These are phyloP conservation scores for Entamoeba invadens DNA, from an alignment of 208 protist genomes.

Conservation along the genomic window DNA sequence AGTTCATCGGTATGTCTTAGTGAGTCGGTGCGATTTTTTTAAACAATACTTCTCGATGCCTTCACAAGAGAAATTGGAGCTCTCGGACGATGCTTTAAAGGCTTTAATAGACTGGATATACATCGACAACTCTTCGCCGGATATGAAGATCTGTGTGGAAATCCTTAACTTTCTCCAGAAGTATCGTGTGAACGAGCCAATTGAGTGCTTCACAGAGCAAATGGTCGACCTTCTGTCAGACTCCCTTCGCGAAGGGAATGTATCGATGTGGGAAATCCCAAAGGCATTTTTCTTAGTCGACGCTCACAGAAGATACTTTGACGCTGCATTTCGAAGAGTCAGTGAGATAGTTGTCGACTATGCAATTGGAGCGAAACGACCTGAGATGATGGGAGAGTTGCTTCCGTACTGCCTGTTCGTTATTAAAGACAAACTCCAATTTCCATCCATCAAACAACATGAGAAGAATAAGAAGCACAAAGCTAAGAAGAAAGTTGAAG, in stretches of 20 bases:
- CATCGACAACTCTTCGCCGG: background rate
- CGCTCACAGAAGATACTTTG: background rate
- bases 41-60: background rate
- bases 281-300: background rate
- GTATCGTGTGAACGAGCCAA: background rate
- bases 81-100: background rate
- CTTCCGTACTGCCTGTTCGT: background rate
- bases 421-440: background rate
- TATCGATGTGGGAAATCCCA: background rate
- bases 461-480: background rate
- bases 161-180: background rate
- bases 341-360: background rate
- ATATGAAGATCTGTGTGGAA: background rate
- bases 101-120: background rate
- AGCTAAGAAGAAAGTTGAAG: background rate
- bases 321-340: background rate
- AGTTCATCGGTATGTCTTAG: background rate
- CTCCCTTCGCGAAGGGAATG: background rate
- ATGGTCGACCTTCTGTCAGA: background rate
- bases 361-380: background rate
- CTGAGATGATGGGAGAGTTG: background rate
- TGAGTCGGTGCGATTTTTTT: background rate
- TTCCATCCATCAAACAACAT: too few relatives aligned
- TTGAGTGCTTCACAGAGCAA: background rate
- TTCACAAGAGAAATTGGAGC: background rate